Conservation (phyloP, 306 rosid species). For the Quillaja saponaria region DNA sequence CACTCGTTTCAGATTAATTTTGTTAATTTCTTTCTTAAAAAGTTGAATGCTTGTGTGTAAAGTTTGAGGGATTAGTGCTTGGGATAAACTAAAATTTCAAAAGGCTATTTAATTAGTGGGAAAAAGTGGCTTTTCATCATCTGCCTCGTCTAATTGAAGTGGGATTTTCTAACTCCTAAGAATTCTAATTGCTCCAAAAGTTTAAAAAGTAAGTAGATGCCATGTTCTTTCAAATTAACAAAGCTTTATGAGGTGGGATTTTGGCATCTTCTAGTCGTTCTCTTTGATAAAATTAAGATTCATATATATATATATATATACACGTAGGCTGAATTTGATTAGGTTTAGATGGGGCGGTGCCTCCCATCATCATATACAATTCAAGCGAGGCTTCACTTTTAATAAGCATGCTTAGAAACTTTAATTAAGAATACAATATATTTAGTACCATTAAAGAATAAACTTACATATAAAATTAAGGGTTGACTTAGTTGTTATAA, state of each 20-base stretch:
- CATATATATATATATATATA: background rate
- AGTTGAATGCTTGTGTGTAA: conserved; percentile 65
- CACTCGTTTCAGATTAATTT: conserved; percentile 45
- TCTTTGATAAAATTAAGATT: conserved; percentile 25
- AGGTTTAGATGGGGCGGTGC: conserved; percentile 62
- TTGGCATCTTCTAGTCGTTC: conserved; percentile 63
- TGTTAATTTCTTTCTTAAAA: conserved; percentile 43
- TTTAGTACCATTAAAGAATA: no score
- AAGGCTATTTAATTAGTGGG: conserved; percentile 49
- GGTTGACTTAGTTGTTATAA: no score
- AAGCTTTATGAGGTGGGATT: conserved; percentile 54
- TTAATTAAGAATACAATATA: no score
- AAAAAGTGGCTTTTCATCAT: conserved; percentile 57
- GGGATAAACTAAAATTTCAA: conserved; percentile 44
- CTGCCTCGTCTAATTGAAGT: conserved; percentile 46
- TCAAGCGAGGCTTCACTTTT: no score
- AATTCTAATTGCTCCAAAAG: conserved; percentile 47
- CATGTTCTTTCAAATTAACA: conserved; percentile 42
- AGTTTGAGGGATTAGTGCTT: conserved; percentile 50
- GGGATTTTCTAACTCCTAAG: conserved; percentile 70
- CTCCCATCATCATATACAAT: conserved; percentile 17
- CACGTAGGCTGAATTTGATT: no score
- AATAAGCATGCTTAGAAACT: no score
- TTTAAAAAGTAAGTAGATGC: conserved; percentile 52
- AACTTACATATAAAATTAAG: no score